Percentiles rank a stretch among this genome's conserved stretches.
Conservation (phyloP, 1,139 yeast genomes). For the Taphrina deformans region DNA sequence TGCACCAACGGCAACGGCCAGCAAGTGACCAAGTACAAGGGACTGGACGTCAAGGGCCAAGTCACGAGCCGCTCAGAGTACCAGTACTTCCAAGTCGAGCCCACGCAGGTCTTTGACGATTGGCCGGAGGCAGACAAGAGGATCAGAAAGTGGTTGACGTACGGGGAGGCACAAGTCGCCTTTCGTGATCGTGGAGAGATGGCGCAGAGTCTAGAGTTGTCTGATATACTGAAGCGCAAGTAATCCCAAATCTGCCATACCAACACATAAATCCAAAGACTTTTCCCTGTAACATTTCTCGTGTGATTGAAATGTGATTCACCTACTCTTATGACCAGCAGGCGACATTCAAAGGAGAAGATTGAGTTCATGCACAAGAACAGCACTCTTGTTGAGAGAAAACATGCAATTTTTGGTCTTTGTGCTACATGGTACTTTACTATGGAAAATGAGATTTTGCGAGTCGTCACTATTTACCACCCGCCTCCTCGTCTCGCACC, state of each 20-base stretch:
- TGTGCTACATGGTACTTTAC: neutral
- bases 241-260: no score
- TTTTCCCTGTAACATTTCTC: no score
- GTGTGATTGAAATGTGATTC: no score
- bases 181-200: slow-evolving; percentile 33
- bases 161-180: slow-evolving; percentile 34
- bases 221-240: slow-evolving; percentile 5
- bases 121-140: slow-evolving; percentile 37
- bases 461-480: neutral
- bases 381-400: no score
- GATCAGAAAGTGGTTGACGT: slow-evolving; percentile 36
- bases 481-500: slow-evolving; percentile 20
- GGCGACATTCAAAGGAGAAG: no score
- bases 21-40: slow-evolving; percentile 24
- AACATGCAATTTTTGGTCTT: no score
- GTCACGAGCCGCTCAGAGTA: slow-evolving; percentile 32
- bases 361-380: no score
- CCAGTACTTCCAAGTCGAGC: slow-evolving; percentile 34
- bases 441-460: neutral
- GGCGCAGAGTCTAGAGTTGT: slow-evolving; percentile 18
- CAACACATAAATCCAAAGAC: no score
- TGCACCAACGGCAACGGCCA: slow-evolving; percentile 4
- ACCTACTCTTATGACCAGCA: no score
- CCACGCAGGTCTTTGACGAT: slow-evolving; percentile 27
- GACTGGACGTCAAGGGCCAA: slow-evolving; percentile 15